A percentile compares a stretch with the other conserved stretches of the same genome.
Conservation (phyloP, 352 stramenopile species). For the Phytophthora pluvialis region DNA sequence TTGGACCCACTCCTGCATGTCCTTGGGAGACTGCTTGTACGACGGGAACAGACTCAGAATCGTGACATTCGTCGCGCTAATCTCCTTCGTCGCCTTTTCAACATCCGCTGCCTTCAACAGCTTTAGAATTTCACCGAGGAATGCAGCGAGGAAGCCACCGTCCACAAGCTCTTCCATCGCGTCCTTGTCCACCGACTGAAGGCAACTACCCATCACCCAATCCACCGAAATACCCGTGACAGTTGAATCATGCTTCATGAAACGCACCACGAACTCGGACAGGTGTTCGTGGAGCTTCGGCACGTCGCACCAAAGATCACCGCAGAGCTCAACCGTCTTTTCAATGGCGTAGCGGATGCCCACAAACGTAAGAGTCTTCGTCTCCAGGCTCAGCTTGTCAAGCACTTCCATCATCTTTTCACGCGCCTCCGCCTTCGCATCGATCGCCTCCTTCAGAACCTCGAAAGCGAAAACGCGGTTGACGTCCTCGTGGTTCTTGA, state of each 20-base stretch:
- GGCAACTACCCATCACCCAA: conserved; percentile 66
- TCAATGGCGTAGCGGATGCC: conserved; percentile 66
- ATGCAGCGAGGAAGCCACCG: conserved; percentile 65
- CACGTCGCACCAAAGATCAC: conserved; percentile 84
- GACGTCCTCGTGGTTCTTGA: conserved; percentile 67
- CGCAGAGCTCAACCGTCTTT: conserved; percentile 62
- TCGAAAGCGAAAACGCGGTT: conserved; percentile 61
- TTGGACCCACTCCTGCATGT: conserved; percentile 74
- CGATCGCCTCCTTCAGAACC: conserved; percentile 63
- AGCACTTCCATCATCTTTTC: conserved; percentile 74
- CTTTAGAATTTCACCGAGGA: conserved; percentile 58
- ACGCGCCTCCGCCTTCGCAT: conserved; percentile 65
- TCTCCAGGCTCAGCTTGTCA: conserved; percentile 68
- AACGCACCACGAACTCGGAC: conserved; percentile 70
- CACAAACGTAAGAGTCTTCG: conserved; percentile 60
- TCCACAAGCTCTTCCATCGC: conserved; percentile 75
- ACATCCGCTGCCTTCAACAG: conserved; percentile 44
- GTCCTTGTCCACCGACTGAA: conserved; percentile 57
- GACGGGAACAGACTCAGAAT: conserved; percentile 64
- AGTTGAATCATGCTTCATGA: conserved; percentile 61
- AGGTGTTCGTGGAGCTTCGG: conserved; percentile 84
- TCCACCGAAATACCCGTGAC: conserved; percentile 70
- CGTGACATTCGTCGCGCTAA: conserved; percentile 59
- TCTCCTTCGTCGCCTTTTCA: conserved; percentile 57
- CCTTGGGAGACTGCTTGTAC: conserved; percentile 52